These are phyloP conservation scores for Hermanozyma aechmeae DNA, from an alignment of 805 yeast genomes.

Conservation along the genomic window DNA sequence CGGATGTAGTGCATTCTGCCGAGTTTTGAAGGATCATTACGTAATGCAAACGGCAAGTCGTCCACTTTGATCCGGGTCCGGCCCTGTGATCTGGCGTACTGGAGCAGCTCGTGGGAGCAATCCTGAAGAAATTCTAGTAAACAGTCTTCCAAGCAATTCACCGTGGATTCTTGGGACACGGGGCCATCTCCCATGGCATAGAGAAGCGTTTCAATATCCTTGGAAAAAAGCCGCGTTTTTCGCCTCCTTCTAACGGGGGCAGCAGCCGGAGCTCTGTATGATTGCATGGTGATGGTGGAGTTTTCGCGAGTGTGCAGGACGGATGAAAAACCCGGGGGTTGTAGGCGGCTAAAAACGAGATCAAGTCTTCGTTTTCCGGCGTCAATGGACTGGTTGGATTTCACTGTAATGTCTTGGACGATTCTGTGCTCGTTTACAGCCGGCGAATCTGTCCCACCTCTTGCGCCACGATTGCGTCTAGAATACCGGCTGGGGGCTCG, in stretches of 20 bases:
- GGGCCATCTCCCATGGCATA: constrained; percentile 36
- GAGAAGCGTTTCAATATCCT: constrained; percentile 32
- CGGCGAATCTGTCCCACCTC: too few relatives aligned
- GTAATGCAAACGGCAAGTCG: constrained; percentile 31
- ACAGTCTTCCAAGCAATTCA: constrained; percentile 29
- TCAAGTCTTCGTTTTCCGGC: too few relatives aligned
- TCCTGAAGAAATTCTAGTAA: constrained; percentile 28
- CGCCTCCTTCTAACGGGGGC: constrained; percentile 10
- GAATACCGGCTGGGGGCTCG: constrained; percentile 5
- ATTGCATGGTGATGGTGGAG: constrained; percentile 3
- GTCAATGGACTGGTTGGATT: too few relatives aligned
- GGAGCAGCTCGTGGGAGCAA: constrained; percentile 21
- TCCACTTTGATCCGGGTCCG: constrained; percentile 30
- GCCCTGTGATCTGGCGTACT: constrained; percentile 28
- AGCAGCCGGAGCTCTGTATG: constrained; percentile 1
- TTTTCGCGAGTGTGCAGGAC: not conserved
- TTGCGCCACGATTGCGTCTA: constrained; percentile 4
- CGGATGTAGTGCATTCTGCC: constrained; percentile 31
- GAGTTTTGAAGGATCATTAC: constrained; percentile 33
- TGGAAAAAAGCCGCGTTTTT: constrained; percentile 28
- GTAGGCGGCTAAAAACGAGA: too few relatives aligned
- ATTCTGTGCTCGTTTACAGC: too few relatives aligned
- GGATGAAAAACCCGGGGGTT: not conserved
- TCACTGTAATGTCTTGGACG: too few relatives aligned
- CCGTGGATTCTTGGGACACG: constrained; percentile 26